Percentiles rank a stretch among this genome's conserved stretches.
Conservation (phyloP, 805 yeast species). For the Tetrapisispora fleetii region DNA sequence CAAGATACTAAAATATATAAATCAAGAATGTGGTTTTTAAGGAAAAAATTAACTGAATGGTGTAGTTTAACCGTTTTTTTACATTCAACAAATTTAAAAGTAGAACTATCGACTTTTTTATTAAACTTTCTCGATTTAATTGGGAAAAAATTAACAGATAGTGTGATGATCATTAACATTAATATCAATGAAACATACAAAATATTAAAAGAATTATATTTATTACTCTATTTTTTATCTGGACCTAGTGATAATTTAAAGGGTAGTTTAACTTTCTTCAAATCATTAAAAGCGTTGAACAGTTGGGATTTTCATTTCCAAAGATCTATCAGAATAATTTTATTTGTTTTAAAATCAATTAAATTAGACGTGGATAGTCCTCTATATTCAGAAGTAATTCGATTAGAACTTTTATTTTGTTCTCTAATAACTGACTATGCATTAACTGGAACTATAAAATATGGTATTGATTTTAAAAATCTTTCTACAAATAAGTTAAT, state of each 20-base stretch:
- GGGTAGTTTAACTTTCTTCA: conserved; percentile 8
- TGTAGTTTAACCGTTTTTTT: conserved; percentile 9
- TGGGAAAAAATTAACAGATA: conserved; percentile 5
- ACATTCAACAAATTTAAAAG: conserved; percentile 7
- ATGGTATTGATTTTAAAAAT: background rate
- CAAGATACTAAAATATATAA: conserved; percentile 1
- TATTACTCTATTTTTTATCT: conserved; percentile 19
- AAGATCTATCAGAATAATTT: conserved; percentile 17
- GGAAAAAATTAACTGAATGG: conserved; percentile 21
- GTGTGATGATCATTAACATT: conserved; percentile 7
- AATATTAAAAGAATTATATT: conserved; percentile 10
- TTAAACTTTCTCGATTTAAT: conserved; percentile 7
- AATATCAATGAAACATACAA: conserved; percentile 6
- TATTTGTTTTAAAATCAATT: conserved; percentile 18
- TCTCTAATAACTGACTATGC: conserved; percentile 13
- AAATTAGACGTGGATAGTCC: background rate
- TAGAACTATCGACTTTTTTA: conserved; percentile 3
- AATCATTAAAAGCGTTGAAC: conserved; percentile 12
- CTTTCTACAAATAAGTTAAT: conserved; percentile 11
- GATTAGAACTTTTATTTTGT: conserved; percentile 12
- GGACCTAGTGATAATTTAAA: conserved; percentile 10
- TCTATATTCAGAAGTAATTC: conserved; percentile 2
- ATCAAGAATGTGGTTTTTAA: conserved; percentile 19
- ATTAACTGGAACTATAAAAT: conserved; percentile 3
- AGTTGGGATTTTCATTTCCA: conserved; percentile 21